Conservation (phyloP, 1,284 basidiomycete species). For the Heterobasidion occidentale region DNA sequence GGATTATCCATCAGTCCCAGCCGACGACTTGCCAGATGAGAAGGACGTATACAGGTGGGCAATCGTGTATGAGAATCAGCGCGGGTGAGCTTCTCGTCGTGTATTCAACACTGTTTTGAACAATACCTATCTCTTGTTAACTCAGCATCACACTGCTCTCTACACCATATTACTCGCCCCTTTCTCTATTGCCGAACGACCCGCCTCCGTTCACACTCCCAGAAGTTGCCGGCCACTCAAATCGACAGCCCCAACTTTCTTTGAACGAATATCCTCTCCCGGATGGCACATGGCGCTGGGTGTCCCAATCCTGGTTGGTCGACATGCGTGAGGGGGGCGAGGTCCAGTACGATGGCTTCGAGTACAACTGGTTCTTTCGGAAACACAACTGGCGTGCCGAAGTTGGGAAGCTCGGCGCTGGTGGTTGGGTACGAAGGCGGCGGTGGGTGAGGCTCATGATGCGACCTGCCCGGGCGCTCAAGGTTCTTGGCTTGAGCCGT, state of each 20-base stretch:
- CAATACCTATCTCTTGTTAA: background rate
- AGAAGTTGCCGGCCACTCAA: constrained; percentile 20
- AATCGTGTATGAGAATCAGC: constrained; percentile 69
- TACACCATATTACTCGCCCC: constrained; percentile 60
- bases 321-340: constrained; percentile 76
- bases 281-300: constrained; percentile 75
- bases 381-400: constrained; percentile 53
- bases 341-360: constrained; percentile 75
- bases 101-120: background rate
- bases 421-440: constrained; percentile 66
- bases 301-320: constrained; percentile 74
- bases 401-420: constrained; percentile 48
- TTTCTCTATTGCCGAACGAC: constrained; percentile 63
- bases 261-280: constrained; percentile 67
- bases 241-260: constrained; percentile 43
- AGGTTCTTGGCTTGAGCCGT: background rate
- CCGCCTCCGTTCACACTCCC: constrained; percentile 71
- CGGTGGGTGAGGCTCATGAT: constrained; percentile 79
- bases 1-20: constrained; percentile 18
- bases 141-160: constrained; percentile 65
- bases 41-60: constrained; percentile 66
- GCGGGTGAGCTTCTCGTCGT: constrained; percentile 44
- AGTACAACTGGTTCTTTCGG: constrained; percentile 75
- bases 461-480: constrained; percentile 34
- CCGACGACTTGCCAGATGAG: constrained; percentile 18